phyloP scores from a whole-genome alignment of 768 basidiomycete species.

The Wakefieldia striispora region DNA sequence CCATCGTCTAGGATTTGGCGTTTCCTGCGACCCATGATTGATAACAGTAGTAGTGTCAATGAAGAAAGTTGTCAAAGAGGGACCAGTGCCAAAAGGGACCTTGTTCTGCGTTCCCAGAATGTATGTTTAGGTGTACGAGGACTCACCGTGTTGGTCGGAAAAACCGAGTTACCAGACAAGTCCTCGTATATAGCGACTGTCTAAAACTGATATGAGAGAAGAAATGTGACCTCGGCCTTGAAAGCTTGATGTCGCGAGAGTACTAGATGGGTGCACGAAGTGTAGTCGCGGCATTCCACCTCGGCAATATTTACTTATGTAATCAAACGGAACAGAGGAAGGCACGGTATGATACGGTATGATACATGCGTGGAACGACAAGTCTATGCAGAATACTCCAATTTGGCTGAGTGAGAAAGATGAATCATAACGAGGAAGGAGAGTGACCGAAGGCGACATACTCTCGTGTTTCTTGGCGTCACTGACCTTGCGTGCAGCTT shows the following conservation, averaged over 20 bases:
- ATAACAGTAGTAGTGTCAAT: not conserved
- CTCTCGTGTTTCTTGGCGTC: conserved; percentile 99
- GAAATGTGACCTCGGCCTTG: not conserved
- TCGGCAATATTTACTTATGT: no score
- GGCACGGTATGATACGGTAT: conserved; percentile 19
- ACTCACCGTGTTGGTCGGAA: conserved; percentile 9
- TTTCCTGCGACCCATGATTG: conserved; percentile 71
- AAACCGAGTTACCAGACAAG: not conserved
- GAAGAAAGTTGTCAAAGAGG: not conserved
- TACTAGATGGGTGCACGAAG: no score
- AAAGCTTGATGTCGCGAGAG: not conserved
- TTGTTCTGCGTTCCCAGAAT: conserved; percentile 1
- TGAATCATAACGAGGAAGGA: not conserved
- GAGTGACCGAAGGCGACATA: conserved; percentile 38
- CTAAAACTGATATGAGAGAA: not conserved
- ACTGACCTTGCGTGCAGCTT: conserved; percentile 91
- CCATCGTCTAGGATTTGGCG: conserved; percentile 70
- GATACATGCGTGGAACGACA: conserved; percentile 16
- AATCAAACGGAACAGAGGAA: not conserved
- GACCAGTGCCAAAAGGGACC: conserved; percentile 2
- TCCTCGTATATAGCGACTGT: no score
- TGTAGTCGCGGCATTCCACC: no score
- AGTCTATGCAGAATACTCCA: conserved; percentile 43
- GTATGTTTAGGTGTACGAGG: not conserved
- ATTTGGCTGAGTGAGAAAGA: conserved; percentile 32